Evolutionary conservation across 176 grass and related monocot species (phyloP).

Genomic region (Bothriochloa decipiens): DNA sequence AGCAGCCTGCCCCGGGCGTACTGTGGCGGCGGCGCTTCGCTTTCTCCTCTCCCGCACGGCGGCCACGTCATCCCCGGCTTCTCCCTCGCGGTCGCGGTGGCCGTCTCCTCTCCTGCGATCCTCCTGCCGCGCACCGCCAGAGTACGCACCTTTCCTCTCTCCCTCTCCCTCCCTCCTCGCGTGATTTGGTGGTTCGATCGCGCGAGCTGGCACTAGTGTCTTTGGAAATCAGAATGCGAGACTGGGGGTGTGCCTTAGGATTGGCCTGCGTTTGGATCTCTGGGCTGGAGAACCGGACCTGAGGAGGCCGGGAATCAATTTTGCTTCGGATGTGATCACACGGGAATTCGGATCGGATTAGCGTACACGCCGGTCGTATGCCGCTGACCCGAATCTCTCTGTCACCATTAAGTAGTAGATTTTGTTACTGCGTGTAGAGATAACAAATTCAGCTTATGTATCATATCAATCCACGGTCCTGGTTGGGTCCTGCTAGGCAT

Average conservation of each 20-base stretch:
- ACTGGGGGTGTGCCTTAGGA: background rate
- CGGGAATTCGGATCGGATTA: background rate
- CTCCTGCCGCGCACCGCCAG: background rate
- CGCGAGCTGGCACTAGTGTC: background rate
- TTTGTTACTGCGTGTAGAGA: background rate
- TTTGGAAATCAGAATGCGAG: background rate
- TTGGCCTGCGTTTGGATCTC: background rate
- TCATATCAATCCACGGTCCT: background rate
- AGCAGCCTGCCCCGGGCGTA: background rate
- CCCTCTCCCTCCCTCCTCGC: background rate
- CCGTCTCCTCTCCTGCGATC: background rate
- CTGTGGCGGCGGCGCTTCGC: background rate
- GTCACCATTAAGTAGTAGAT: background rate
- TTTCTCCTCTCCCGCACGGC: background rate
- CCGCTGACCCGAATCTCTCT: background rate
- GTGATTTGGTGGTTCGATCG: background rate
- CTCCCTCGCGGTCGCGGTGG: background rate
- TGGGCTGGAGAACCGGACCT: background rate
- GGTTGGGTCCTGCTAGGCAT: background rate
- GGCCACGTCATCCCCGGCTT: background rate
- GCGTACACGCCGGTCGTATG: background rate
- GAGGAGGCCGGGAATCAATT: background rate
- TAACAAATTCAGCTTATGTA: background rate
- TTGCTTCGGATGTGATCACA: too few species aligned
- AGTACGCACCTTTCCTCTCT: background rate